Base-by-base conservation (phyloP, 805 yeast genomes). In the Pichia sporocuriosa region DNA sequence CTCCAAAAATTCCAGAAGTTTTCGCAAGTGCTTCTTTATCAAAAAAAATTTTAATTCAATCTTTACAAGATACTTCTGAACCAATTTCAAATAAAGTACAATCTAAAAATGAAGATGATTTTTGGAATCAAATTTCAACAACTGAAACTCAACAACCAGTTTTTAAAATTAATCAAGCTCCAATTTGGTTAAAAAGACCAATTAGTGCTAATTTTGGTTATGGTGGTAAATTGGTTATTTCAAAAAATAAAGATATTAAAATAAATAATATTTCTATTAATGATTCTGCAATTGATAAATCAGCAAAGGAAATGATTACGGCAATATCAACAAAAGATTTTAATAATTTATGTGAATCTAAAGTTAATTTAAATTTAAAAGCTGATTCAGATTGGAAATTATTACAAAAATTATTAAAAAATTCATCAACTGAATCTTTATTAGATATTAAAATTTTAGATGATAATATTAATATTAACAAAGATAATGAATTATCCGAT, bases 11-110 rank as follows among this genome's bases (percentile, higher is more conserved):
- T 23, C 98, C 99, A 2, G 96, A 90, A 48, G 64, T 86, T 38
- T 84, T 93, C 67, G 95, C 95, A 5, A 73, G 84, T 42, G 85
- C 95, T 19, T 81, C 95, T 5, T 84, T 84, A 52, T 96, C 87
- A 61, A 89, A 93, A 48, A 84, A 79, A 60, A 72, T 90, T 43
- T 63, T 74, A 40, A 72, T 90, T 28, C 96, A 89, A 63, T 75
- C 96, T 19, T 67, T 93, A 47, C 99, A 93, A 66, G 96, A 89
- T 59, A 81, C 93, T 8, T 69, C 79, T 16, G 77, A 81, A 16
- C 77, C 81, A 16, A 70, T 67, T 8, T 56, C 72, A 3, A 57
- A 66, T 24, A 66, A 70, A 49, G 62, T 69, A 24, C 39, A 45
- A 16, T 68, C 68, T 13, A 56, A 65, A 23, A 65, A 58, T 27